Evolutionary conservation across 129 eudicot species (phyloP).

Genomic region (Centella asiatica): DNA sequence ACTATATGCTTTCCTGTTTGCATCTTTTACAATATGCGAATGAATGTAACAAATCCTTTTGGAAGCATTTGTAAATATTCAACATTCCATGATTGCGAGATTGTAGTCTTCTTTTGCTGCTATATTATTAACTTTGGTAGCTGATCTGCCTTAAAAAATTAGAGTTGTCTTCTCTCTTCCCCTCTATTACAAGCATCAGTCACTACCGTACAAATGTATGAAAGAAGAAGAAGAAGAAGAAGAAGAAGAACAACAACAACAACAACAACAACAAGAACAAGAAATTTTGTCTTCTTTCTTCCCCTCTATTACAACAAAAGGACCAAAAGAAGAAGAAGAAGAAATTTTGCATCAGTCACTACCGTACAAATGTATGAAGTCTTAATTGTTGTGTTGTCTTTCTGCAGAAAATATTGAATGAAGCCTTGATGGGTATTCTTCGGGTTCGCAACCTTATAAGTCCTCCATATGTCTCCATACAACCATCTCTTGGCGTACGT

Average conservation of each 20-base stretch:
- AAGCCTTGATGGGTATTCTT: constrained; percentile 97
- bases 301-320: too few species aligned
- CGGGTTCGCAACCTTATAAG: constrained; percentile 81
- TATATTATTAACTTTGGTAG: neutral
- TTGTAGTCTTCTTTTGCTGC: neutral
- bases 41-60: neutral
- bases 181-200: neutral
- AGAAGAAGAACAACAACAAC: too few species aligned
- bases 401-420: constrained; percentile 76
- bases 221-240: too few species aligned
- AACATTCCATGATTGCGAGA: neutral
- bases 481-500: constrained; percentile 62
- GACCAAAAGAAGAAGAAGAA: too few species aligned
- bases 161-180: neutral
- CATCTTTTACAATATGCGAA: neutral
- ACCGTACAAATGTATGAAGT: neutral
- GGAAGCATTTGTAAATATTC: too few species aligned
- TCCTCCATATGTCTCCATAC: constrained; percentile 79
- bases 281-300: too few species aligned
- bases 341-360: neutral
- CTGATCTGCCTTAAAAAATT: neutral
- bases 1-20: neutral
- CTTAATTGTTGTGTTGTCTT: constrained; percentile 9
- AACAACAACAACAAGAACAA: too few species aligned
- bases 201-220: neutral